These are phyloP conservation scores for Penicillium psychrofluorescens DNA, from an alignment of 495 filamentous ascomycete species.

Conservation along the genomic window DNA sequence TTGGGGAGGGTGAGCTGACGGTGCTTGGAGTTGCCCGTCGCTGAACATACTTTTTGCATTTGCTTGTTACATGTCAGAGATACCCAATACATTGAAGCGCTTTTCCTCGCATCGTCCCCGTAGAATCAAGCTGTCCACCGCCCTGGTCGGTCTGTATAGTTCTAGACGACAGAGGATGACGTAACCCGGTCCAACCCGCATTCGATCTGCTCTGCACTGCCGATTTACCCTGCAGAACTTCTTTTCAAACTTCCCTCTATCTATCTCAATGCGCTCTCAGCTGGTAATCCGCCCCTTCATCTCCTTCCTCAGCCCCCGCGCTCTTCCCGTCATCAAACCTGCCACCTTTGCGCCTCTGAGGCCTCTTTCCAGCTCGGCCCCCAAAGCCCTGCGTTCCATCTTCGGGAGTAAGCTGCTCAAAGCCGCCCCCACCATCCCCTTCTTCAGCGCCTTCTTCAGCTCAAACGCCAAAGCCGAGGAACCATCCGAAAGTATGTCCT, in stretches of 20 bases:
- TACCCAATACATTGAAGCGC: not conserved
- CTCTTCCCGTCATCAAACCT: slow-evolving; percentile 16
- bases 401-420: slow-evolving; percentile 30
- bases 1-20: slow-evolving; percentile 55
- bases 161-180: slow-evolving; percentile 10
- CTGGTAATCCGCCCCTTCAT: slow-evolving; percentile 41
- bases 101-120: too few species aligned
- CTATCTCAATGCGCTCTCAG: slow-evolving; percentile 14
- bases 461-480: slow-evolving; percentile 36
- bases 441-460: slow-evolving; percentile 73
- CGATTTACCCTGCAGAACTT: not conserved
- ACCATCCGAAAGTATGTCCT: slow-evolving; percentile 56
- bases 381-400: slow-evolving; percentile 23
- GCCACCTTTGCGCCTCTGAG: slow-evolving; percentile 20
- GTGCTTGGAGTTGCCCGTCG: slow-evolving; percentile 49
- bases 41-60: slow-evolving; percentile 8
- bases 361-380: slow-evolving; percentile 12
- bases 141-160: too few species aligned
- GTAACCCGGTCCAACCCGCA: slow-evolving; percentile 6
- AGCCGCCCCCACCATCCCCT: slow-evolving; percentile 68
- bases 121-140: too few species aligned
- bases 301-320: slow-evolving; percentile 14
- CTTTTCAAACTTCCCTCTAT: not conserved
- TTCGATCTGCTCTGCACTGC: not conserved
- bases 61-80: not conserved